Percentiles rank a stretch among this genome's conserved stretches.
phyloP scores from a whole-genome alignment of 75 land plant species.

The Adiantum capillusveneris region DNA sequence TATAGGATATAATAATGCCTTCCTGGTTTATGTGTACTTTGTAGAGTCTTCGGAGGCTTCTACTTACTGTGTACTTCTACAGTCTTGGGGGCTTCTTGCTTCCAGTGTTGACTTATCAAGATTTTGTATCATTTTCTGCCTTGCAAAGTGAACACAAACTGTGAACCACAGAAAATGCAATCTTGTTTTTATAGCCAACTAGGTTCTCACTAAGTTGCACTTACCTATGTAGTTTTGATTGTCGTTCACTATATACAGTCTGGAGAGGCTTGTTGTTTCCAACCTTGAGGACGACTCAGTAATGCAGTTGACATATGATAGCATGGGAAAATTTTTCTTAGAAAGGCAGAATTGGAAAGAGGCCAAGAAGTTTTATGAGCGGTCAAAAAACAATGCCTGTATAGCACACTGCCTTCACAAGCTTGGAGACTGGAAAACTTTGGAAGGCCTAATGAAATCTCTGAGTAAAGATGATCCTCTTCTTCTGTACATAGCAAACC shows the following conservation, averaged over 20 bases:
- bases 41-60: too few species aligned
- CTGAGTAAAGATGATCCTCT: conserved; percentile 26
- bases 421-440: conserved; percentile 21
- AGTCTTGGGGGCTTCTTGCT: too few species aligned
- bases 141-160: too few species aligned
- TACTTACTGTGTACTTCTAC: too few species aligned
- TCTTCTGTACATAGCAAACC: conserved; percentile 20
- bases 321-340: conserved; percentile 26
- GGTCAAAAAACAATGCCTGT: conserved; percentile 27
- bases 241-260: conserved; percentile 1
- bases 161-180: too few species aligned
- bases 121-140: too few species aligned
- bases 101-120: too few species aligned
- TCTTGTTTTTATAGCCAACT: too few species aligned
- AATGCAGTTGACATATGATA: conserved; percentile 30
- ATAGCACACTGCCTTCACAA: conserved; percentile 26
- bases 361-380: conserved; percentile 20
- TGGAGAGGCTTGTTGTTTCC: conserved; percentile 22
- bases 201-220: too few species aligned
- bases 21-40: too few species aligned
- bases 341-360: conserved; percentile 31
- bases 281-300: conserved; percentile 16
- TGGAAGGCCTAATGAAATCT: conserved; percentile 14
- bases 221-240: too few species aligned
- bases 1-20: too few species aligned